phyloP scores from a whole-genome alignment of 108 stramenopile genomes.

The Parietichytrium sp. region DNA sequence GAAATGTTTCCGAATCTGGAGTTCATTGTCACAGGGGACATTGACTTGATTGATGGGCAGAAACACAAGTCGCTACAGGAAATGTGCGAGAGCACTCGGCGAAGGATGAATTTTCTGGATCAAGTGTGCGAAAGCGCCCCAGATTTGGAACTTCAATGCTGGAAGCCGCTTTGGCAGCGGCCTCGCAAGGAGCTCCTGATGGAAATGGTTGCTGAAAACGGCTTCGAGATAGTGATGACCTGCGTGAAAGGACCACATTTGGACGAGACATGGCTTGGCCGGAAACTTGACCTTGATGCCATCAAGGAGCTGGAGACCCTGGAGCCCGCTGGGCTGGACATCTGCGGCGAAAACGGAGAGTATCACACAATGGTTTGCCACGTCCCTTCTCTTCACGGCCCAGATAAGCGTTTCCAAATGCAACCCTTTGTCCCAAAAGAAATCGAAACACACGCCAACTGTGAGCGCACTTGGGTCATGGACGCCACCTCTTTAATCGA shows the following conservation, averaged over 20 bases:
- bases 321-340: conserved; percentile 6
- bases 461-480: too few species aligned
- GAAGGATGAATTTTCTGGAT: neutral
- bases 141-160: neutral
- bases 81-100: neutral
- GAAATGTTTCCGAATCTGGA: neutral
- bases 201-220: neutral
- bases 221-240: conserved; percentile 12
- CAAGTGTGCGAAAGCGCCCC: neutral
- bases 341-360: conserved; percentile 35
- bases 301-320: neutral
- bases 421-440: neutral
- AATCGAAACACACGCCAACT: too few species aligned
- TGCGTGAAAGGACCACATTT: conserved; percentile 19
- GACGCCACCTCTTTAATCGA: too few species aligned
- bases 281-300: neutral
- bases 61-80: neutral
- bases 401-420: neutral
- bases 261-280: neutral
- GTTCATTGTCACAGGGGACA: conserved; percentile 34
- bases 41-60: neutral
- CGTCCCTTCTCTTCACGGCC: neutral
- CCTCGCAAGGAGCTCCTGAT: neutral
- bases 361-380: conserved; percentile 16
- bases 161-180: neutral